A percentile compares a stretch with the other conserved stretches of the same genome.
These are phyloP conservation scores for Kazachstania taianensis DNA, from an alignment of 805 yeast species.

Conservation along the genomic window DNA sequence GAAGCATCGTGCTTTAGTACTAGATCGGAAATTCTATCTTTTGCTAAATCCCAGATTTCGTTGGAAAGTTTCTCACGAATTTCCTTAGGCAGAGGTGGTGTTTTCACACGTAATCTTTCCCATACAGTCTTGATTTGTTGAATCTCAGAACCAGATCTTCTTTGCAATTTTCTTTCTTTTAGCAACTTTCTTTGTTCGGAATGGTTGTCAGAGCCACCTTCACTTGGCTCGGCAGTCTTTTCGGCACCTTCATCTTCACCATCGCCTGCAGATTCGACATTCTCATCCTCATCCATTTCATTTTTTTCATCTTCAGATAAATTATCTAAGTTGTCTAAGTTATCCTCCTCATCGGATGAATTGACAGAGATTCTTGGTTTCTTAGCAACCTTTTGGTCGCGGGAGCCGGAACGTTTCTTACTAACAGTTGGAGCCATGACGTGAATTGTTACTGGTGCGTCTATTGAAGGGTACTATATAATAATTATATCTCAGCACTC, in stretches of 20 bases:
- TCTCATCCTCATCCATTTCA: conserved; percentile 24
- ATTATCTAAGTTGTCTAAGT: conserved; percentile 4
- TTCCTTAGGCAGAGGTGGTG: conserved; percentile 68
- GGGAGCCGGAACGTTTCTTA: conserved; percentile 11
- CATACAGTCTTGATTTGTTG: conserved; percentile 77
- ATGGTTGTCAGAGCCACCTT: conserved; percentile 39
- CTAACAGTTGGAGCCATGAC: conserved; percentile 15
- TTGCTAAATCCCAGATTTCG: conserved; percentile 76
- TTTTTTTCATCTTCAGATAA: conserved; percentile 7
- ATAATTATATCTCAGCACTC: neutral
- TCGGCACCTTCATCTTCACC: conserved; percentile 24
- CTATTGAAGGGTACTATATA: no score
- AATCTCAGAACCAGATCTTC: conserved; percentile 81
- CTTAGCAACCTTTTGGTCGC: conserved; percentile 13
- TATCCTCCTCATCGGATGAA: conserved; percentile 26
- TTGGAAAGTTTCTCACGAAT: conserved; percentile 67
- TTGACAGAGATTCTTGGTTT: conserved; percentile 27
- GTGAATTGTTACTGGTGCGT: no score
- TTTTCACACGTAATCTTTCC: conserved; percentile 84
- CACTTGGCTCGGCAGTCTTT: conserved; percentile 20
- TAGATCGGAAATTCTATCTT: conserved; percentile 68
- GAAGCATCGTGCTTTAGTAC: conserved; percentile 95
- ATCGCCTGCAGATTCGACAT: conserved; percentile 8
- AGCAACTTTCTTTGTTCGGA: conserved; percentile 71
- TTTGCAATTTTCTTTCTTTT: conserved; percentile 74